Evolutionary conservation across 495 filamentous ascomycete species (phyloP).

Genomic region (Achaetomiella virescens): DNA sequence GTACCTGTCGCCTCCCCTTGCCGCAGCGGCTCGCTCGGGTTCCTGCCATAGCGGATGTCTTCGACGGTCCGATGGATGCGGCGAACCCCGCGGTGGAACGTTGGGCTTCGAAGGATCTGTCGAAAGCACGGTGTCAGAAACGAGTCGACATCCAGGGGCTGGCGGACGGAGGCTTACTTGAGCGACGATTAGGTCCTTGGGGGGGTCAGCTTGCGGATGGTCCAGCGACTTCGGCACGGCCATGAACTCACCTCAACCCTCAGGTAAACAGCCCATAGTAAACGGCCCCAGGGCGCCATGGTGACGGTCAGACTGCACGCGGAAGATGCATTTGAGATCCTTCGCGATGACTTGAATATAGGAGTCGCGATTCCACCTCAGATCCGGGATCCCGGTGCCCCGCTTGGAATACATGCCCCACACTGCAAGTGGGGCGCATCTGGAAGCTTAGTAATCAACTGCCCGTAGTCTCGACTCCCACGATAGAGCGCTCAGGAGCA

Average conservation of each 20-base stretch:
- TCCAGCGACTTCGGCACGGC: background rate
- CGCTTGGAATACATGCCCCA: too few species aligned
- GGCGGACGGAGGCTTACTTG: constrained; percentile 18
- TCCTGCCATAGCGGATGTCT: constrained; percentile 33
- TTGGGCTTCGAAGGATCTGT: constrained; percentile 33
- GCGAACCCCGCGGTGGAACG: constrained; percentile 37
- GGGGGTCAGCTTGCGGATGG: background rate
- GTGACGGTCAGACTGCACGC: background rate
- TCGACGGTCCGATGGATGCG: constrained; percentile 35
- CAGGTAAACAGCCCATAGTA: constrained; percentile 11
- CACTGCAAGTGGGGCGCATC: too few species aligned
- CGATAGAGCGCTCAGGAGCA: too few species aligned
- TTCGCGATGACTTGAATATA: background rate
- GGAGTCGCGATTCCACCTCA: too few species aligned
- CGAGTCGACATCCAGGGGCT: background rate
- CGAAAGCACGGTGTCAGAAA: background rate
- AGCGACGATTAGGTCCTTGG: constrained; percentile 27
- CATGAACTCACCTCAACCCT: constrained; percentile 13
- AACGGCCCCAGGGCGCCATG: constrained; percentile 11
- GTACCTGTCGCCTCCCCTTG: constrained; percentile 37
- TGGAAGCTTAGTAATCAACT: too few species aligned
- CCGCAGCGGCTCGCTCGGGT: constrained; percentile 37
- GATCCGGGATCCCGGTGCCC: too few species aligned
- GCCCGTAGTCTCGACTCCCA: too few species aligned
- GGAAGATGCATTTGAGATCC: background rate